Base-by-base conservation (phyloP, 257 asterid species). In the Salvia splendens region DNA sequence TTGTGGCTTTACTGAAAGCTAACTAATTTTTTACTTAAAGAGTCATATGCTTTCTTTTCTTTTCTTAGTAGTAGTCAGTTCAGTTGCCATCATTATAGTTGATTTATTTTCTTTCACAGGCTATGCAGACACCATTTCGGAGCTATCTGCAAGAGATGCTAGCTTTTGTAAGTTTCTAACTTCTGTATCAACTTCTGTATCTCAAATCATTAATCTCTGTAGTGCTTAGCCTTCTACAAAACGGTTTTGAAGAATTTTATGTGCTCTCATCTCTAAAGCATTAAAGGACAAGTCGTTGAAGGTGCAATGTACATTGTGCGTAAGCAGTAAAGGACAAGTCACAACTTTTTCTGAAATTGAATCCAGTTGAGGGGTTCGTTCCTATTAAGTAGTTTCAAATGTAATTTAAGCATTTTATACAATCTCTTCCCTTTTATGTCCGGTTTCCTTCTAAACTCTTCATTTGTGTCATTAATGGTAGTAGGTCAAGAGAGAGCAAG, bases 71-170 rank as follows among this genome's bases (percentile, higher is more conserved):
- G 52, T 24, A 24, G 30, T 24, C 48, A 56, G 49, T 72, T 7
- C 58, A 24, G 53, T 71, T 67, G 12, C 47, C 36, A n/a, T 51
- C 55, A 8, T 45, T 28, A 36, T 48, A 38, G 48, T 14, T 59
- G 46, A 61, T 38, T 65, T 24, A 24, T 66, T 30, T 64, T 67
- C 61, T 69, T 40, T 61, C n/a, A 6, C 95, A 89, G 98, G 95
- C 91, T 61, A 70, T 79, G 85, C 98, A 92, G 77, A 92, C 97
- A 48, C 97, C 98, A 65, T 89, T 84, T 73, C 77, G 96, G 84
- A 75, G 73, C 79, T 89, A 92, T 82, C 95, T 92, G 62, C 95
- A 87, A 77, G 95, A 90, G 11, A 92, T 92, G 96, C 81, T 92
- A 67, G 84, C 95, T 66, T 84, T 86, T 33, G 96, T 92, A 83